Evolutionary conservation across 1,284 basidiomycete species (phyloP).

Genomic region (Cutaneotrichosporon arboriforme): DNA sequence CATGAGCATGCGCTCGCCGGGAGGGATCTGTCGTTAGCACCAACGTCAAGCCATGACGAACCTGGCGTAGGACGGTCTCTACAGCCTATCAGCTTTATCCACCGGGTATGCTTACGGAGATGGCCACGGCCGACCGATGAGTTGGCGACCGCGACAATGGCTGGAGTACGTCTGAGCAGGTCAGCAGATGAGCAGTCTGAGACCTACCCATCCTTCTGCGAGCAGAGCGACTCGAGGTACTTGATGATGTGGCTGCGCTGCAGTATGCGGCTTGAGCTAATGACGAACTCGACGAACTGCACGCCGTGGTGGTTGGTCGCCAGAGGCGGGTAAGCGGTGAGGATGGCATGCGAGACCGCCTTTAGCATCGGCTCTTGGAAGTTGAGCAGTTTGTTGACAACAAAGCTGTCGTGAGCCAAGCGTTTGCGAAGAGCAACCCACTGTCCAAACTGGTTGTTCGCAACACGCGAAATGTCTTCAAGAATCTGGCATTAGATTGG

Average conservation of each 20-base stretch:
- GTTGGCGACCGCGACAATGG: conserved; percentile 39
- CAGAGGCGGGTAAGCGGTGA: conserved; percentile 40
- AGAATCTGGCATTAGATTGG: conserved; percentile 25
- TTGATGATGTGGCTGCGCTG: conserved; percentile 25
- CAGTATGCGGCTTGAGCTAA: conserved; percentile 24
- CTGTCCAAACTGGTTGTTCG: conserved; percentile 44
- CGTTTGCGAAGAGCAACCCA: conserved; percentile 11
- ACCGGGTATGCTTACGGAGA: conserved; percentile 27
- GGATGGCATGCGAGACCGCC: conserved; percentile 26
- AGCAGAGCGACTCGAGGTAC: conserved; percentile 39
- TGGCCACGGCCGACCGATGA: conserved; percentile 42
- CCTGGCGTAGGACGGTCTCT: conserved; percentile 10
- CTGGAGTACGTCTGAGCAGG: conserved; percentile 29
- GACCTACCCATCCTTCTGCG: conserved; percentile 35
- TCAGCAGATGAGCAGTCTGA: conserved; percentile 1
- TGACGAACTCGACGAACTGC: conserved; percentile 39
- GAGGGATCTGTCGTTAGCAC: conserved; percentile 21
- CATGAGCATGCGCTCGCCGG: conserved; percentile 25
- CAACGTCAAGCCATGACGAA: neutral
- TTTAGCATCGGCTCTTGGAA: conserved; percentile 28
- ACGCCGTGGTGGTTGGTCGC: conserved; percentile 43
- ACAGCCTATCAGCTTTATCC: neutral
- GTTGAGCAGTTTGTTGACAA: conserved; percentile 37
- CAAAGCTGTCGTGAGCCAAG: conserved; percentile 26
- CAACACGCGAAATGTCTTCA: conserved; percentile 32